Evolutionary conservation across 805 yeast genomes (phyloP).

Genomic region (Candida nemodendra): DNA sequence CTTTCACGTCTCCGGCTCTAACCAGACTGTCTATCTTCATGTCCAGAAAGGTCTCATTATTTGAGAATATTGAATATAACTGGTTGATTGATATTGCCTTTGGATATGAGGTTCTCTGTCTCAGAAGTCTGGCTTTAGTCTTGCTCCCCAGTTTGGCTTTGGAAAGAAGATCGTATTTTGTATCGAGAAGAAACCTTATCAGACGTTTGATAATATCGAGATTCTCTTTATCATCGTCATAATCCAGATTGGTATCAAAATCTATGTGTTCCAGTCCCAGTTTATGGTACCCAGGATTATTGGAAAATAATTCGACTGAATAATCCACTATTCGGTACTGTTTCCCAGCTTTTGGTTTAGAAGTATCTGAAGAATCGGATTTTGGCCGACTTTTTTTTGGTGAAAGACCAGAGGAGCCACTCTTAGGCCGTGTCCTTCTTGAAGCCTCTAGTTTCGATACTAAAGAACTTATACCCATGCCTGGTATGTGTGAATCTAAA

Average conservation of each 20-base stretch:
- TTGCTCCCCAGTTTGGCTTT: conserved; percentile 24
- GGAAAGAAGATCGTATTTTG: conserved; percentile 22
- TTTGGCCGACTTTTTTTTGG: conserved; percentile 4
- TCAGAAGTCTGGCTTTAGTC: conserved; percentile 18
- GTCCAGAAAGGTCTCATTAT: conserved; percentile 52
- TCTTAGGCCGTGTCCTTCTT: not conserved
- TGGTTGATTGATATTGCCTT: conserved; percentile 44
- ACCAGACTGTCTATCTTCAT: conserved; percentile 38
- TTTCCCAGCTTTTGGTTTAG: conserved; percentile 7
- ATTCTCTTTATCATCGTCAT: conserved; percentile 15
- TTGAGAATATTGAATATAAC: conserved; percentile 46
- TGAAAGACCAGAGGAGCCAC: conserved; percentile 3
- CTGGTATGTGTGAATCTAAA: too few relatives aligned
- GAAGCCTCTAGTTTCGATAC: conserved; percentile 9
- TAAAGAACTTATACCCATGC: conserved; percentile 11
- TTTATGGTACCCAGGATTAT: conserved; percentile 9
- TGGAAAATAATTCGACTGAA: conserved; percentile 16
- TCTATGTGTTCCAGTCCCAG: conserved; percentile 7
- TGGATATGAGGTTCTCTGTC: conserved; percentile 31
- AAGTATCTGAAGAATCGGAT: not conserved
- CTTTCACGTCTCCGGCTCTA: conserved; percentile 37
- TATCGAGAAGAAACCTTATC: conserved; percentile 18
- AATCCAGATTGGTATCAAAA: conserved; percentile 13
- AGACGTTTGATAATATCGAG: conserved; percentile 15
- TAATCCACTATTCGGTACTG: conserved; percentile 13